These are phyloP conservation scores for Heterococcus sp. DNA, from an alignment of 108 stramenopile species.

Conservation along the genomic window DNA sequence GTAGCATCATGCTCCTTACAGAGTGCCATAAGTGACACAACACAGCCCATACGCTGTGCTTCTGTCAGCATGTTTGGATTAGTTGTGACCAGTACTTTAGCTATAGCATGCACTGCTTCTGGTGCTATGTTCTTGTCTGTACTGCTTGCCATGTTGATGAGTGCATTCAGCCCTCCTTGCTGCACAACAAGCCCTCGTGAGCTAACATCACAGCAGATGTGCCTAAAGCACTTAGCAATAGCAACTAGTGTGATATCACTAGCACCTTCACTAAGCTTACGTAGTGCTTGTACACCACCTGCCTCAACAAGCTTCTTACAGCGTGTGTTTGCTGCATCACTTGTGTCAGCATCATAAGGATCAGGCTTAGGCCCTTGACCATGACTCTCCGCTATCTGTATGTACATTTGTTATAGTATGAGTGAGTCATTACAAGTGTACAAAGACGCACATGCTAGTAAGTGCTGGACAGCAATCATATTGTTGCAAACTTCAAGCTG, in stretches of 20 bases:
- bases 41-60: constrained; percentile 31
- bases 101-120: constrained; percentile 77
- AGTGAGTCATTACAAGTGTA: too few species aligned
- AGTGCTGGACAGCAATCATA: background rate
- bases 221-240: constrained; percentile 21
- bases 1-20: constrained; percentile 76
- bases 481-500: background rate
- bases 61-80: constrained; percentile 84
- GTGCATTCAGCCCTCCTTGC: constrained; percentile 74
- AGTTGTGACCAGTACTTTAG: constrained; percentile 88
- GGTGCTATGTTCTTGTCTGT: constrained; percentile 2
- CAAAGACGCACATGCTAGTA: too few species aligned
- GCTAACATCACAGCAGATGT: constrained; percentile 74
- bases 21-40: constrained; percentile 74
- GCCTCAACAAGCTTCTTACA: constrained; percentile 71
- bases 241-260: constrained; percentile 72
- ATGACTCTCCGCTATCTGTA: constrained; percentile 28
- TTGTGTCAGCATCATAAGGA: background rate
- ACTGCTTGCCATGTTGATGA: constrained; percentile 38
- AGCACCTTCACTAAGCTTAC: constrained; percentile 74
- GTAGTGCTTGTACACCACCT: constrained; percentile 76
- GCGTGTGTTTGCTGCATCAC: constrained; percentile 61
- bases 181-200: constrained; percentile 85
- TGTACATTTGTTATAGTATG: background rate
- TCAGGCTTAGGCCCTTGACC: constrained; percentile 52